Evolutionary conservation across 2,329 filamentous ascomycete genomes (phyloP), one percentile per base, ranked within the genome.

Genomic region (Davidsoniella australis): DNA sequence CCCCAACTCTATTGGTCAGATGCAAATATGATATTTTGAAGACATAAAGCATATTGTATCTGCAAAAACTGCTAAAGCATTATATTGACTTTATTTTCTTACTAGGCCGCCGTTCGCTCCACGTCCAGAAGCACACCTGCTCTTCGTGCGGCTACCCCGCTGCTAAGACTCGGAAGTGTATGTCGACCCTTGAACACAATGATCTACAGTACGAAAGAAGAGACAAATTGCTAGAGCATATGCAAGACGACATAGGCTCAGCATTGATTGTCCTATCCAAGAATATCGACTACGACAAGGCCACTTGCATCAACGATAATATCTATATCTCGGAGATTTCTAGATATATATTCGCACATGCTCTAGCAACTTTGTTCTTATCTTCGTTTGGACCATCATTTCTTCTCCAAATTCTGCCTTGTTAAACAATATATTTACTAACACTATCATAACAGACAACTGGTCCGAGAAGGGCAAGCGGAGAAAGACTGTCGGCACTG

Each of bases 401-500:
- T 33, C 12, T 12, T 9, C 12, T 12, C 8, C 8, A 12, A 52
- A 54, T n/a, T 45, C 39, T 23, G 9, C 14, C 43, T 33, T 41
- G 45, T 29, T 23, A 23, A 23, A 41, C 17, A 50, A 37, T 39
- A 10, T 12, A n/a, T 29, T 5, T 33, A 41, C 51, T 53, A 53
- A 53, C 47, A 26, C 18, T 41, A 14, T 16, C 20, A 36, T 10
- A 55, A 67, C 66, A 96, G 89, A 82, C 82, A 95, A 98, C 85
- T 98, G 91, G 91, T 80, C 85, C 70, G 89, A 96, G 80, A 98
- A 98, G 85, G 89, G 88, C 64, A 96, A 96, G 86, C 79, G 91
- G 71, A 93, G 91, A 83, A 96, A 95, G 88, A 95, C 89, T 66
- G 89, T 85, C 68, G 91, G 91, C 64, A 89, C 86, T 66, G 91